Evolutionary conservation across 768 basidiomycete genomes (phyloP), one percentile per base, ranked within the genome.

Genomic region (Xerocomus brunneocitrinus): DNA sequence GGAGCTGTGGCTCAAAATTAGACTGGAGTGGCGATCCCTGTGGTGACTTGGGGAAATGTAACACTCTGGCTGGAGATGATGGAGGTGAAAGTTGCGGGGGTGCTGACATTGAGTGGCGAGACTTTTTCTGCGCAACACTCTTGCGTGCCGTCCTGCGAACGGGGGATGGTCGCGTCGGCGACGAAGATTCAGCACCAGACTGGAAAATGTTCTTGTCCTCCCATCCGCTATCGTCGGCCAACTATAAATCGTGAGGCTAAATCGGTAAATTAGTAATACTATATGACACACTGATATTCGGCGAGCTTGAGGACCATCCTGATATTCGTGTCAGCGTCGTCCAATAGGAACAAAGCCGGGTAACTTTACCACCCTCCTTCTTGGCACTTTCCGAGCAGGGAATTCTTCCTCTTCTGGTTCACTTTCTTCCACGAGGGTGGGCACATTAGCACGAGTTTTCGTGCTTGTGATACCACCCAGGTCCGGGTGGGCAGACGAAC

Each of bases 171-270:
- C 84, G 84, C 9, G 66, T 69, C 32, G 90, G 89, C 13, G 89
- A 91, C 7, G 89, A 89, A n/a, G 86, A 87, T 61, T 92, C 90
- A 5, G 86, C 85, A n/a, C 89, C 90, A 8, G 89, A 91, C 64
- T 93, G 90, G 67, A 93, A 93, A 28, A 91, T 82, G 58, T 93
- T 92, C 63, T 90, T 91, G 58, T 91, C 90, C 63, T 92, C 90
- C 89, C 90, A 92, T 32, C 88, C 89, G 60, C 89, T 91, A 49
- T 89, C 88, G 36, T 88, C 85, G 25, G 65, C 71, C 53, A 64
- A 22, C 72, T 75, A 14, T 35, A 13, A 9, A 35, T 27, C 49
- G 46, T 55, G 48, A 49, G 5, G 25, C 53, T 52, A 10, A 35
- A 47, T 50, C 16, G 14, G 41, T 47, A 55, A 56, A 32, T 64